A percentile compares a stretch with the other conserved stretches of the same genome.
Evolutionary conservation across 148 eudicot species (phyloP).

Genomic region (Vaccinium vitisidaea): DNA sequence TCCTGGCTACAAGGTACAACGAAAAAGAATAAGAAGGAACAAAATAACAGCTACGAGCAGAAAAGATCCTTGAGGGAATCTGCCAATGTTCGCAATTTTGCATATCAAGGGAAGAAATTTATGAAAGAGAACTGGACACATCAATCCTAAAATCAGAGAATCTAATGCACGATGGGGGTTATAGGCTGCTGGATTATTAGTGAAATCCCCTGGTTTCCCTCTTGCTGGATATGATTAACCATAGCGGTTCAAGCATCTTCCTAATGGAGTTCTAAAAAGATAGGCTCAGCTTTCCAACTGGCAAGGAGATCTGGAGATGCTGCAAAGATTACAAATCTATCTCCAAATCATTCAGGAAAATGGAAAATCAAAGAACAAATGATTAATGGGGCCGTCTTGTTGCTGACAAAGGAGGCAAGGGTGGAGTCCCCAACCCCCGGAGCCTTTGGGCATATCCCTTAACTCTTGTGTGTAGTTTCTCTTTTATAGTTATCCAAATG

Average conservation of each 20-base stretch:
- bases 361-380: not conserved
- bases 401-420: not conserved
- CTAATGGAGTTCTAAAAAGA: not conserved
- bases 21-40: not conserved
- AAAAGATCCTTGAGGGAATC: not conserved
- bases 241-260: not conserved
- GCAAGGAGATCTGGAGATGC: not conserved
- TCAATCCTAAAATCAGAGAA: not conserved
- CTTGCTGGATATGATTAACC: not conserved
- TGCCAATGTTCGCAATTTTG: not conserved
- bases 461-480: not conserved
- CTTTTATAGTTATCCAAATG: not conserved
- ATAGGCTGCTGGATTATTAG: not conserved
- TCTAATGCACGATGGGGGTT: not conserved
- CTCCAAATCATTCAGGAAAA: not conserved
- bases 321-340: not conserved
- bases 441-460: not conserved
- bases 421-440: not conserved
- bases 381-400: not conserved
- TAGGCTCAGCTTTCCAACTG: not conserved
- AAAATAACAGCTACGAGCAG: not conserved
- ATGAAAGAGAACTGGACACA: not conserved
- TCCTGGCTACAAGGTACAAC: not conserved
- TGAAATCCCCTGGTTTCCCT: not conserved
- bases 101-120: not conserved